Conservation (phyloP, 2,329 filamentous ascomycete species). For the Gliomastix tumulicola region DNA sequence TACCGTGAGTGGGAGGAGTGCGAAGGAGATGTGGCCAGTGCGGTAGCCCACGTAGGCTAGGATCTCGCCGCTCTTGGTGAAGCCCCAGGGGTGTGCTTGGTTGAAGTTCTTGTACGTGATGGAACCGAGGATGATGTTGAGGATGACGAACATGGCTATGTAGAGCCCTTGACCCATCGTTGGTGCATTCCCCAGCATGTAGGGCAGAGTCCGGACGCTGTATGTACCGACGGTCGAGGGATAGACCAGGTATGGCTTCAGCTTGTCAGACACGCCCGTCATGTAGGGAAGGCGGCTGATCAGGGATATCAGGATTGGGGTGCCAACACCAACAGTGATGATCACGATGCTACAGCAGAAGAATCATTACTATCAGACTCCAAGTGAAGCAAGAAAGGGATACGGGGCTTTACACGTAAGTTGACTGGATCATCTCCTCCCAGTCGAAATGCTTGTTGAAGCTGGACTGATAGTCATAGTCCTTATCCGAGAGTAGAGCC, state of each 20-base stretch:
- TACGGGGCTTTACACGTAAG: conserved; percentile 1
- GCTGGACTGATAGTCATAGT: background rate
- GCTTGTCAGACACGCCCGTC: background rate
- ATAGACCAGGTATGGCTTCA: background rate
- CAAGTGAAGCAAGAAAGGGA: background rate
- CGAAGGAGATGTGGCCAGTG: conserved; percentile 30
- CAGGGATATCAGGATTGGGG: background rate
- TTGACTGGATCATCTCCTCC: background rate
- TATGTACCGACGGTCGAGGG: conserved; percentile 1
- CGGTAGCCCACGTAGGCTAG: conserved; percentile 28
- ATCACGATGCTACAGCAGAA: background rate
- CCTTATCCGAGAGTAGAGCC: background rate
- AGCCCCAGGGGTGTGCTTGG: conserved; percentile 11
- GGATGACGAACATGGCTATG: conserved; percentile 26
- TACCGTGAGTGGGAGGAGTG: conserved; percentile 30
- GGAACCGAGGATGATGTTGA: conserved; percentile 26
- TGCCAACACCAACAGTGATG: background rate
- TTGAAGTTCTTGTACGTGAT: conserved; percentile 18
- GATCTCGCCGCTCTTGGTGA: conserved; percentile 15
- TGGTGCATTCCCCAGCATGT: conserved; percentile 19
- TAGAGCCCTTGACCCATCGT: conserved; percentile 35
- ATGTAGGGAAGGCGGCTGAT: background rate
- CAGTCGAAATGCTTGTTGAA: background rate
- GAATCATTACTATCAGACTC: background rate
- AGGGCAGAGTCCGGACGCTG: conserved; percentile 1